These are phyloP conservation scores for Aspergillus phoenicis DNA, from an alignment of 2,329 filamentous ascomycete species.

Conservation along the genomic window DNA sequence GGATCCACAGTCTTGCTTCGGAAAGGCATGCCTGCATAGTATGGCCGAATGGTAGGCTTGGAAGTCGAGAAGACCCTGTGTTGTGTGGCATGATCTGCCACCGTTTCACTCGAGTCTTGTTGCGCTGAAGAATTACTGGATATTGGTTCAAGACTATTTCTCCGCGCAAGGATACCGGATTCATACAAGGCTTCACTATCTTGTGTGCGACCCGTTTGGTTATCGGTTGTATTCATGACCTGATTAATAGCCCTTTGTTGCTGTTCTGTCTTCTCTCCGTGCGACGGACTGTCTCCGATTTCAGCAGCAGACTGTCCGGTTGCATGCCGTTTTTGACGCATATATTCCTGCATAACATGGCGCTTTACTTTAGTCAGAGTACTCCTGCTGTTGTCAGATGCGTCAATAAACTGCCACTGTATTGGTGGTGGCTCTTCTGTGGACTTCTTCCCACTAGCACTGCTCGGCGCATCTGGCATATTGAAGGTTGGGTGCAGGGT, in stretches of 20 bases:
- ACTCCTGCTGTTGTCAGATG: slow-evolving; percentile 37
- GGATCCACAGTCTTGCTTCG: neutral
- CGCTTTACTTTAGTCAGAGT: slow-evolving; percentile 46
- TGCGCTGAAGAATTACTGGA: neutral
- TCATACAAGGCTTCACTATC: neutral
- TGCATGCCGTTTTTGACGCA: slow-evolving; percentile 39
- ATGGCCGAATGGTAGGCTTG: neutral
- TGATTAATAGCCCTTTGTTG: slow-evolving; percentile 1
- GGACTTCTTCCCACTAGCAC: slow-evolving; percentile 6
- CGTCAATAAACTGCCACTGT: slow-evolving; percentile 47
- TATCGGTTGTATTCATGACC: neutral
- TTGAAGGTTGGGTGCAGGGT: neutral
- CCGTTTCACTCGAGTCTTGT: neutral
- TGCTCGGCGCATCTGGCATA: slow-evolving; percentile 22
- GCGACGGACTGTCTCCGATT: slow-evolving; percentile 11
- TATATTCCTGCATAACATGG: slow-evolving; percentile 49
- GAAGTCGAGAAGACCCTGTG: neutral
- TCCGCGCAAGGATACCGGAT: neutral
- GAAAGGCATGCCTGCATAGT: neutral
- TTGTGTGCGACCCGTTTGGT: neutral
- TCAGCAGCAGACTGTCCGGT: slow-evolving; percentile 17
- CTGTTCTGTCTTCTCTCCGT: slow-evolving; percentile 17
- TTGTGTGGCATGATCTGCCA: neutral
- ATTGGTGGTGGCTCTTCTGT: slow-evolving; percentile 17
- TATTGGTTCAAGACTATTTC: neutral